These are phyloP conservation scores for Lasiodiplodia citricola DNA, from an alignment of 2,329 filamentous ascomycete species.

Conservation along the genomic window DNA sequence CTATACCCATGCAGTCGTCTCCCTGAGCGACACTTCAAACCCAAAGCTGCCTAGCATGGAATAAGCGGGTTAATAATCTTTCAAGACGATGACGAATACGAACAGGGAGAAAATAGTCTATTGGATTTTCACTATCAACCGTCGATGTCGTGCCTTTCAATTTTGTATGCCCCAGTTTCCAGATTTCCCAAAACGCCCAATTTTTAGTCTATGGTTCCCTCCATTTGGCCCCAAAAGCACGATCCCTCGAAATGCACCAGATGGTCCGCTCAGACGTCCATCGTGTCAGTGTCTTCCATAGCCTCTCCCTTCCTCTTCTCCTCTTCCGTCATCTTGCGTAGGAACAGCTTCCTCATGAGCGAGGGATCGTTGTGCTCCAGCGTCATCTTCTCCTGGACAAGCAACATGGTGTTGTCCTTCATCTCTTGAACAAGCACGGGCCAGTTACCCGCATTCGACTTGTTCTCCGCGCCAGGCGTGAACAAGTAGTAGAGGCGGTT, in stretches of 20 bases:
- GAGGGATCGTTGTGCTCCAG: not conserved
- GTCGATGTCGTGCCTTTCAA: not conserved
- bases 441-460: not conserved
- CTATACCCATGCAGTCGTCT: not conserved
- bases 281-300: not conserved
- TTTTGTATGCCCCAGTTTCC: not conserved
- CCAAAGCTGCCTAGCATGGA: not conserved
- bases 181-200: not conserved
- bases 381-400: not conserved
- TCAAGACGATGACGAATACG: too few relatives aligned
- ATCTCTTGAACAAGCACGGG: not conserved
- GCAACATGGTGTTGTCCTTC: not conserved
- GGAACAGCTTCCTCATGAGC: not conserved
- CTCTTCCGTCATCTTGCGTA: not conserved
- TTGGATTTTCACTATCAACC: too few relatives aligned
- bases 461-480: not conserved
- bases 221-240: not conserved
- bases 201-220: not conserved
- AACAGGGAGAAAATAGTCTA: too few relatives aligned
- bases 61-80: too few relatives aligned
- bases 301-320: not conserved
- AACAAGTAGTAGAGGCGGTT: not conserved
- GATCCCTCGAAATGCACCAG: not conserved
- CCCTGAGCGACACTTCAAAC: not conserved
- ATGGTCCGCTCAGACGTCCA: not conserved